phyloP scores from a whole-genome alignment of 148 eudicot species.

The Beta vulgaris region DNA sequence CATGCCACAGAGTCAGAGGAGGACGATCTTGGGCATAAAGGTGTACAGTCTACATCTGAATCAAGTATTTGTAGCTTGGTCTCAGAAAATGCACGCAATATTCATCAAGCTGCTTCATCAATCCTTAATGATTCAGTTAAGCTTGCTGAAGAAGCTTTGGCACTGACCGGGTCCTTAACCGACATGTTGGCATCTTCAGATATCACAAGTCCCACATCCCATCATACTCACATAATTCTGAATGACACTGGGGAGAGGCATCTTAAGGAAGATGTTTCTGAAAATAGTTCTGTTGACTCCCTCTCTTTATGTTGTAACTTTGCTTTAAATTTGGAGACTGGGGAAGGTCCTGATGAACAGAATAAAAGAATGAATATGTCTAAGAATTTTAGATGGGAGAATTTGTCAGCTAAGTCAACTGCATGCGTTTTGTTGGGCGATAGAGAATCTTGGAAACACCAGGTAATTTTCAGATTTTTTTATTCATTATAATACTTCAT shows the following conservation, averaged over 20 bases:
- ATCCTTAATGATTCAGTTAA: conserved; percentile 13
- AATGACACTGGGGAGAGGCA: conserved; percentile 18
- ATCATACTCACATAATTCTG: conserved; percentile 7
- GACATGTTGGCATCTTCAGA: conserved; percentile 18
- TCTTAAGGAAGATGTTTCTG: conserved; percentile 20
- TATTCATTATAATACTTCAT: not conserved
- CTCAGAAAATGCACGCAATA: conserved; percentile 1
- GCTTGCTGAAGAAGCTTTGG: conserved; percentile 24
- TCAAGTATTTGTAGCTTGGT: not conserved
- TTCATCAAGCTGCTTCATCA: conserved; percentile 4
- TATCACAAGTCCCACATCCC: conserved; percentile 15
- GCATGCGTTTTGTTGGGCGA: conserved; percentile 14
- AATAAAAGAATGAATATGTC: conserved; percentile 4
- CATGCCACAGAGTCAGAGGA: not conserved
- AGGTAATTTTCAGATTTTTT: conserved; percentile 23
- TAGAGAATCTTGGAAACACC: conserved; percentile 15
- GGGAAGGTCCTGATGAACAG: conserved; percentile 18
- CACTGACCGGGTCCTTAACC: conserved; percentile 14
- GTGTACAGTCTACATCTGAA: conserved; percentile 5
- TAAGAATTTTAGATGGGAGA: conserved; percentile 14
- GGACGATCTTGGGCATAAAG: not conserved
- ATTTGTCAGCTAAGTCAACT: conserved; percentile 25
- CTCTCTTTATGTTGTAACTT: not conserved
- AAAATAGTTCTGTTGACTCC: conserved; percentile 8
- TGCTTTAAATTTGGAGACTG: conserved; percentile 3